A percentile compares a stretch with the other conserved stretches of the same genome.
Conservation (phyloP, 1,139 yeast species). For the Taiozyma onychis region DNA sequence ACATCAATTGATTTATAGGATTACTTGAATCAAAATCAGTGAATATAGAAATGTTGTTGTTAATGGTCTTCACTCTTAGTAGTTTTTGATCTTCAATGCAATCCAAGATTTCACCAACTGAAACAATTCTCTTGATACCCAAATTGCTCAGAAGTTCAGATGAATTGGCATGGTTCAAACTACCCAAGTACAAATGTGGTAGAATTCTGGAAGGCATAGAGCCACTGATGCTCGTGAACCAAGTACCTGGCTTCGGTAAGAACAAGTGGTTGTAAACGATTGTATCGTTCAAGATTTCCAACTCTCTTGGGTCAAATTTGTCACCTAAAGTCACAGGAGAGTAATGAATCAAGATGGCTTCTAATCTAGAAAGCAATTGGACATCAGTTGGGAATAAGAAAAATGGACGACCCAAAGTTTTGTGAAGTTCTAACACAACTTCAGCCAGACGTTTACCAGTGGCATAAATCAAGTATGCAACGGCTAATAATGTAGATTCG, state of each 20-base stretch:
- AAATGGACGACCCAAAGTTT: constrained; percentile 66
- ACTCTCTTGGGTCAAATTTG: constrained; percentile 6
- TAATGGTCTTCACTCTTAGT: constrained; percentile 14
- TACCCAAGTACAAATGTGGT: constrained; percentile 83
- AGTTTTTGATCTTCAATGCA: constrained; percentile 37
- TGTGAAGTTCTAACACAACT: constrained; percentile 53
- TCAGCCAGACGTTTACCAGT: constrained; percentile 45
- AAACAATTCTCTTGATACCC: constrained; percentile 70
- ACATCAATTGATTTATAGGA: constrained; percentile 35
- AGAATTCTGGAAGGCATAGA: constrained; percentile 51
- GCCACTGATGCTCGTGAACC: constrained; percentile 29
- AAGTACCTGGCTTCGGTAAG: constrained; percentile 8
- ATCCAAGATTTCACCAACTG: constrained; percentile 80
- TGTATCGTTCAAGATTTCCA: constrained; percentile 14
- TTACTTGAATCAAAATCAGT: constrained; percentile 27
- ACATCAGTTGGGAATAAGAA: constrained; percentile 79
- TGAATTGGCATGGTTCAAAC: constrained; percentile 75
- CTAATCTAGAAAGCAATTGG: constrained; percentile 55
- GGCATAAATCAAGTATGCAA: constrained; percentile 68
- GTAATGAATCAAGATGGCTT: constrained; percentile 48
- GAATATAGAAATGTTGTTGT: constrained; percentile 18
- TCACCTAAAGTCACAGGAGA: constrained; percentile 38
- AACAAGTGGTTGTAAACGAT: constrained; percentile 16
- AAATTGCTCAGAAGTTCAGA: constrained; percentile 55
- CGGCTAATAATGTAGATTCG: constrained; percentile 70